Evolutionary conservation across 2,329 filamentous ascomycete species (phyloP).

Genomic region (Curvularia spicifera): DNA sequence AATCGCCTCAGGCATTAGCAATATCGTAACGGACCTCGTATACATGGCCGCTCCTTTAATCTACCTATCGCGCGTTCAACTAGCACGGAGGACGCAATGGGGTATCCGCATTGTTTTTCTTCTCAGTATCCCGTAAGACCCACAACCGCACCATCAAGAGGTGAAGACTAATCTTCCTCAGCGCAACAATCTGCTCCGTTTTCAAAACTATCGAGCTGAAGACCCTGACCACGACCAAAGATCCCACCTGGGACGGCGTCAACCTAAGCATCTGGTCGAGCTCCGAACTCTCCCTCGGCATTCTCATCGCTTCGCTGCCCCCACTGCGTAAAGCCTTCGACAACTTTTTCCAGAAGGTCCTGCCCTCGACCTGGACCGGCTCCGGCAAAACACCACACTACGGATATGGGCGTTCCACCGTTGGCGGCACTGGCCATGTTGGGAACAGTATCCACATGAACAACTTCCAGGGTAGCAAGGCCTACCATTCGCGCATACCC

Average conservation of each 20-base stretch:
- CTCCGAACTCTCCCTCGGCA: conserved; percentile 32
- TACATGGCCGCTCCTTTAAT: conserved; percentile 39
- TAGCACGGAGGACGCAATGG: conserved; percentile 35
- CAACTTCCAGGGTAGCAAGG: conserved; percentile 26
- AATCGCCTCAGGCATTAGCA: conserved; percentile 19
- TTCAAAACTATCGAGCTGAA: conserved; percentile 39
- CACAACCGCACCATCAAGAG: background rate
- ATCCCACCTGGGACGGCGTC: conserved; percentile 37
- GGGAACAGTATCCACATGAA: conserved; percentile 21
- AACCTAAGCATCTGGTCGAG: conserved; percentile 36
- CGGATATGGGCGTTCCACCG: conserved; percentile 18
- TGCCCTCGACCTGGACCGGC: conserved; percentile 23
- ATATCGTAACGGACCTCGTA: conserved; percentile 39
- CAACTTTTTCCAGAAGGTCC: conserved; percentile 23
- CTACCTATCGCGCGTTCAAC: conserved; percentile 35
- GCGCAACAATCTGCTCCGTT: conserved; percentile 37
- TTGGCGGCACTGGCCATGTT: background rate
- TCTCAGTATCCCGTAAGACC: conserved; percentile 37
- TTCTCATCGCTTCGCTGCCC: conserved; percentile 33
- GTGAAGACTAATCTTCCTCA: conserved; percentile 7
- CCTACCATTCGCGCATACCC: conserved; percentile 28
- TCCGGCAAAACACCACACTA: conserved; percentile 20
- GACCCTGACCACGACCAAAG: conserved; percentile 26
- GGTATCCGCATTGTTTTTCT: conserved; percentile 39
- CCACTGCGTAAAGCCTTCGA: conserved; percentile 39